phyloP scores from a whole-genome alignment of 1,139 yeast species.

The Yamadazyma triangularis region DNA sequence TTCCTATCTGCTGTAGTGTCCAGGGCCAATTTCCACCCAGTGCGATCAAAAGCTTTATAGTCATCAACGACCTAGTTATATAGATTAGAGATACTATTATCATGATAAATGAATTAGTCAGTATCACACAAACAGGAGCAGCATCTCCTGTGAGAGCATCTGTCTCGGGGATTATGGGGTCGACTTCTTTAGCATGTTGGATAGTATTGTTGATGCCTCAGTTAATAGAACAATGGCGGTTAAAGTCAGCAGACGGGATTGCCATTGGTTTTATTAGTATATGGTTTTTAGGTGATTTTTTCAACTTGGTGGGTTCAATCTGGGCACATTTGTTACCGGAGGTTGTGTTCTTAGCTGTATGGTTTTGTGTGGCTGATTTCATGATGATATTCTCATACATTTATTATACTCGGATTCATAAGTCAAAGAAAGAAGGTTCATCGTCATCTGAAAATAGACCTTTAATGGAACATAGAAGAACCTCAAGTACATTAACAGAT shows the following conservation, averaged over 20 bases:
- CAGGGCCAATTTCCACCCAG: too few relatives aligned
- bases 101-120: not conserved
- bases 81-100: too few relatives aligned
- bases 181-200: conserved; percentile 73
- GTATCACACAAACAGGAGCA: not conserved
- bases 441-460: conserved; percentile 11
- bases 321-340: conserved; percentile 73
- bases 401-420: conserved; percentile 46
- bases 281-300: conserved; percentile 73
- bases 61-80: too few relatives aligned
- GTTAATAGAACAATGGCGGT: conserved; percentile 75
- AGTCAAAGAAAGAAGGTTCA: conserved; percentile 23
- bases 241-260: conserved; percentile 75
- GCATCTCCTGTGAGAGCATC: conserved; percentile 26
- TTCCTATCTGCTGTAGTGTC: too few relatives aligned
- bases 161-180: conserved; percentile 63
- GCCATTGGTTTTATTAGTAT: conserved; percentile 64
- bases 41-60: too few relatives aligned
- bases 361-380: conserved; percentile 71
- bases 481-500: conserved; percentile 43
- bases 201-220: conserved; percentile 77
- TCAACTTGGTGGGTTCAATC: conserved; percentile 63
- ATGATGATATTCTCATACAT: conserved; percentile 58
- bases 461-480: conserved; percentile 27
- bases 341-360: conserved; percentile 62